A percentile compares a stretch with the other conserved stretches of the same genome.
Conservation (phyloP, 177 flowering plant genomes). For the Tripterygium wilfordii region DNA sequence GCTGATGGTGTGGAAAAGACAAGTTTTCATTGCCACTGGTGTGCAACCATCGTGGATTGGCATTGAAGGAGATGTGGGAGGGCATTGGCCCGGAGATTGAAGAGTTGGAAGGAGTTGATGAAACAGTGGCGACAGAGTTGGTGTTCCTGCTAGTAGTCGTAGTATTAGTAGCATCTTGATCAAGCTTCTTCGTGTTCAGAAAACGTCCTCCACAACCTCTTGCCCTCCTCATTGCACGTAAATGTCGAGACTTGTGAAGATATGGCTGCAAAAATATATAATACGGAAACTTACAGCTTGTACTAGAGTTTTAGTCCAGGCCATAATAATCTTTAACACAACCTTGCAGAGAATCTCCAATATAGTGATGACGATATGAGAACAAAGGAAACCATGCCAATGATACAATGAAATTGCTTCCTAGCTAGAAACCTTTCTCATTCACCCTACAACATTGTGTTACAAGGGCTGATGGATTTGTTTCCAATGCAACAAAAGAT, state of each 20-base stretch:
- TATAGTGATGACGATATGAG: no score
- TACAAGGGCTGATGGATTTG: no score
- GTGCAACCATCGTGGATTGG: no score
- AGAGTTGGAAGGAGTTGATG: background rate
- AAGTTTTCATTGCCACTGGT: conserved; percentile 10
- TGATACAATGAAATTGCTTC: no score
- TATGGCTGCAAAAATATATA: conserved; percentile 33
- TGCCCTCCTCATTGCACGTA: conserved; percentile 48
- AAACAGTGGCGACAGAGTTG: background rate
- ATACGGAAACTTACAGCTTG: background rate
- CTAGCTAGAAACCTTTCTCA: no score
- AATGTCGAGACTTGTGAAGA: conserved; percentile 55
- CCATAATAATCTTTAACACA: no score
- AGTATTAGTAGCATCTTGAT: background rate
- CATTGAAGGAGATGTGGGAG: background rate
- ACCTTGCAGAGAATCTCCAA: no score
- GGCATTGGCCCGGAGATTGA: background rate
- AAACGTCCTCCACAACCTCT: conserved; percentile 60
- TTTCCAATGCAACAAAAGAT: no score
- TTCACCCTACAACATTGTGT: no score
- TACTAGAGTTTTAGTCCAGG: no score
- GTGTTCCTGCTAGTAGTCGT: conserved; percentile 1
- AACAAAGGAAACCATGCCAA: no score
- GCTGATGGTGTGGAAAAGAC: conserved; percentile 2
- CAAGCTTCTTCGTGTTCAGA: conserved; percentile 31